phyloP scores from a whole-genome alignment of 2,329 filamentous ascomycete species.

The Hypoxylon sp. region DNA sequence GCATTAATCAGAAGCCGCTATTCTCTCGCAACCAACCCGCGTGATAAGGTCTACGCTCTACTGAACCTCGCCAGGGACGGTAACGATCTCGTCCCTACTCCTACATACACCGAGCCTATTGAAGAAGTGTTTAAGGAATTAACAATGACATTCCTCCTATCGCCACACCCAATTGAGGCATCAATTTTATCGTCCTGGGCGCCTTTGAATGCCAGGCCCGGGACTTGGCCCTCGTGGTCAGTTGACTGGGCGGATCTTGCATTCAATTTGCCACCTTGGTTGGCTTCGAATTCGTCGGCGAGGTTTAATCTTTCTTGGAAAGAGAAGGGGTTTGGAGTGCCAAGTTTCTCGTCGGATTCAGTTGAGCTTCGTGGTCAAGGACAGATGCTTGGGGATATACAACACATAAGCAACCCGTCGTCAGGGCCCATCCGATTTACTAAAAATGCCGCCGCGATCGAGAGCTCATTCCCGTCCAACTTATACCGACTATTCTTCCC shows the following conservation, averaged over 20 bases:
- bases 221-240: constrained; percentile 9
- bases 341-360: background rate
- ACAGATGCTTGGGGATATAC: constrained; percentile 3
- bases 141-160: constrained; percentile 15
- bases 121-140: constrained; percentile 25
- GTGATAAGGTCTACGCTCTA: constrained; percentile 31
- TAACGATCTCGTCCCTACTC: constrained; percentile 23
- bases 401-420: background rate
- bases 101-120: constrained; percentile 17
- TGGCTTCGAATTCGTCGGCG: constrained; percentile 10
- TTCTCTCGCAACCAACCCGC: constrained; percentile 24
- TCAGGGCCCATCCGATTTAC: background rate
- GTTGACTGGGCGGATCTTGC: constrained; percentile 31
- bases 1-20: constrained; percentile 26
- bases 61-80: constrained; percentile 24
- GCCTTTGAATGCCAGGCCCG: background rate
- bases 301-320: constrained; percentile 6
- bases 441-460: background rate
- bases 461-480: background rate
- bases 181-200: constrained; percentile 19
- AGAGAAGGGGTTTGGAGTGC: background rate
- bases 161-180: constrained; percentile 20
- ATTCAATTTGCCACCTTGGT: constrained; percentile 23
- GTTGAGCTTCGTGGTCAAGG: constrained; percentile 3
- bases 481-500: background rate